Base-by-base conservation (phyloP, 345 rosid species). In the Microthlaspi erraticum region DNA sequence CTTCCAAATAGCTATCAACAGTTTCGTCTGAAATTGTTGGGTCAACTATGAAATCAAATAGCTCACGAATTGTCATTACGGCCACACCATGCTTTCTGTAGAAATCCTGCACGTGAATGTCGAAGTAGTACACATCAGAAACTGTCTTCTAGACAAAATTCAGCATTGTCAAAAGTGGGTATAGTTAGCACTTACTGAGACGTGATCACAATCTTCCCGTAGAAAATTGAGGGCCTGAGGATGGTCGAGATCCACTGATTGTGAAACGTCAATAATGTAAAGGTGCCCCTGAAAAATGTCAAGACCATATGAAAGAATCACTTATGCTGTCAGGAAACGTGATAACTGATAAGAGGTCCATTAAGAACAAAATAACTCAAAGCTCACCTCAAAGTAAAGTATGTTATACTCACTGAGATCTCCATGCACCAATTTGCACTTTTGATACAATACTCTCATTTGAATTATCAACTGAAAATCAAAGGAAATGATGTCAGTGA, bases 391-490 rank as follows among this genome's bases (percentile, higher is more conserved):
- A 57, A 72, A 91, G 58, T 88, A 88, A 19, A 94, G 90, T 65
- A 94, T 89, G 81, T 94, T 94, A 75, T 94, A 94, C 78, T 94
- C 99, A 76, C 99, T 94, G 61, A 94, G 93, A 78, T 94, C 99
- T 32, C 93, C 99, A 67, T 94, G 99, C 46, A 94, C 99, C 73
- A 94, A 76, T 81, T 88, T 94, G 86, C 99, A 94, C 77, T 87
- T 91, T 74, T 91, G 97, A 77, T 94, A 94, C 20, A 94, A 68
- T 10, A 66, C 78, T 66, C 97, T 82, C 99, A 91, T 94, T 34
- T 81, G 81, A 63, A 94, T 81, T 72, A 94, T 83, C 76, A 89
- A 77, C 99, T 94, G 79, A 54, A 38, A 77, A 48, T 56, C 38
- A 63, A 44, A 80, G 33, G 9, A 50, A 23, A 63, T 32, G 32